Base-by-base conservation (phyloP, 495 filamentous ascomycete genomes). In the Astrothelium macrocarpum region DNA sequence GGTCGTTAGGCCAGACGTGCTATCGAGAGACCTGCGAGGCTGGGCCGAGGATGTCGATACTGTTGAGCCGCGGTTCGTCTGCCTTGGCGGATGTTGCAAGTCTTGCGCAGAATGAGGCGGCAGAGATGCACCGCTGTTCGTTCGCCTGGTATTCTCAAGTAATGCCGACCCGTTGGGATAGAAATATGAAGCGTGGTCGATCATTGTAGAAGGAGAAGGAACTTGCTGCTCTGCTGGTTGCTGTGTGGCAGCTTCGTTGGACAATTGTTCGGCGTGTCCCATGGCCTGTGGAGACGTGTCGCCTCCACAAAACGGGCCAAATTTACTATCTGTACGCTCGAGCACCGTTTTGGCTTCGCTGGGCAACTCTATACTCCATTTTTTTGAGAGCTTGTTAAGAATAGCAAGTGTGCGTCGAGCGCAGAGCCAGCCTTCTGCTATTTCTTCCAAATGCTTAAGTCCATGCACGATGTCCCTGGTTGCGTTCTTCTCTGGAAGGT, bases 401-500 rank as follows among this genome's bases (percentile, higher is more conserved):
- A 97, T 95, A 61, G 85, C 81, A 1, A 97, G 80, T 0, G 95
- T 91, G 25, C 93, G 81, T 34, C 91, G 81, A 14, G 91, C 95
- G 68, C 92, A 93, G 2, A 90, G 84, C 94, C 94, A 98, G 65
- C 88, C 85, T 74, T 96, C 93, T 1, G 89, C 91, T 68, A 98
- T 97, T 71, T 98, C 95, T 74, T 97, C 94, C 14, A 97, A 83
- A 65, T 94, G 89, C 61, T 88, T 89, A n/a, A 97, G 79, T 5
- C 91, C 90, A 65, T 97, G 91, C 12, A 89, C 84, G 53, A 97
- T 87, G 74, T 98, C 94, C 67, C 93, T 79, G 66, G 82, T 87
- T 10, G 93, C 90, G 42, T 89, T 90, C 69, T 92, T 95, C 56
- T 96, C 91, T 0, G 90, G 90, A 1, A 97, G 80, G 68, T 96